A percentile compares a stretch with the other conserved stretches of the same genome.
These are phyloP conservation scores for Oryza glumipatula DNA, from an alignment of 176 grass and related monocot genomes.

Conservation along the genomic window DNA sequence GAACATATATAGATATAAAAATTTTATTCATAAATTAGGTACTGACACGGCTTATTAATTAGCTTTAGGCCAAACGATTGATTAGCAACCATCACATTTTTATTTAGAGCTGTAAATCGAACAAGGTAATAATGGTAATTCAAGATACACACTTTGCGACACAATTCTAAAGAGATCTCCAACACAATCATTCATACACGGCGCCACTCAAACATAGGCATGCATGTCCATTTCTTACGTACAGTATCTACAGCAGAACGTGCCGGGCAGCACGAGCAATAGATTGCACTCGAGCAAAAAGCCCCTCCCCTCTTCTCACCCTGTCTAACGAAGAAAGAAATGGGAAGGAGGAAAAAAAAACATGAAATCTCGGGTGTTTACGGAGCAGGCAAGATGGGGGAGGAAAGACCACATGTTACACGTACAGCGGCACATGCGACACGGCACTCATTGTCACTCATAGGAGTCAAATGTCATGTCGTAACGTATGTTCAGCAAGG, in stretches of 20 bases:
- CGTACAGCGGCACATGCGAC: neutral
- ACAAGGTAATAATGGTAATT: neutral
- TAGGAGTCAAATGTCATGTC: neutral
- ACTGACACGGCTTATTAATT: no score
- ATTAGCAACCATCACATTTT: no score
- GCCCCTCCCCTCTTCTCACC: neutral
- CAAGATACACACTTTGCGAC: neutral
- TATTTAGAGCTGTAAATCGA: neutral
- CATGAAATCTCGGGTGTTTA: constrained; percentile 19
- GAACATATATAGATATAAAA: no score
- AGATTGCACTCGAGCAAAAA: constrained; percentile 42
- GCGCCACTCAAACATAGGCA: neutral
- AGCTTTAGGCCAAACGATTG: no score
- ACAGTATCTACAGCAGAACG: neutral
- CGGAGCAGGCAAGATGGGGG: neutral
- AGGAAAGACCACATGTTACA: neutral
- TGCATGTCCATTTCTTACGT: neutral
- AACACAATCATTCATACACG: constrained; percentile 26
- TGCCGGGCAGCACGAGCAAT: constrained; percentile 38
- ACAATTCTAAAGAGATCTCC: neutral
- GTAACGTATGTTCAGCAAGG: neutral
- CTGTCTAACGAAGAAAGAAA: neutral
- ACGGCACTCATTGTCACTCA: neutral
- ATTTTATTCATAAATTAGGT: no score
- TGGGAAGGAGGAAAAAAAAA: no score